Conservation (phyloP, 139 green algal species). For the Picochlorum sp. region DNA sequence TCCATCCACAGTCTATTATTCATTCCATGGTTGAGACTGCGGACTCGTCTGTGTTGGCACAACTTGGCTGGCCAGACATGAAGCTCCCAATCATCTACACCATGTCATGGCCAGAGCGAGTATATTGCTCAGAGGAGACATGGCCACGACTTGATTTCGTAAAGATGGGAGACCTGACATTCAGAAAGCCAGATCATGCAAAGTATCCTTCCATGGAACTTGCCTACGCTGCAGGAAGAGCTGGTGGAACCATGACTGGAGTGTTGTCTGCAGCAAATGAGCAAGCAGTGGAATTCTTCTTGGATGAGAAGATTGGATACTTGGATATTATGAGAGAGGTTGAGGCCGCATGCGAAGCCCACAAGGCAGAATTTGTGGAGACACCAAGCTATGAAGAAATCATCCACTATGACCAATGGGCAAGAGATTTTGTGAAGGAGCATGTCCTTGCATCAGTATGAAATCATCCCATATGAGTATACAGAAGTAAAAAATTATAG, state of each 20-base stretch:
- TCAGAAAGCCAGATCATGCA: slow-evolving; percentile 70
- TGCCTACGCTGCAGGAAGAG: slow-evolving; percentile 85
- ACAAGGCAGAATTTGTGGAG: slow-evolving; percentile 66
- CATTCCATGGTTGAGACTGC: slow-evolving; percentile 98
- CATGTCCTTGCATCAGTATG: slow-evolving; percentile 4
- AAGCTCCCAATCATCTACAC: slow-evolving; percentile 98
- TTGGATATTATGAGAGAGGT: slow-evolving; percentile 90
- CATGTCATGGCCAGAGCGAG: slow-evolving; percentile 90
- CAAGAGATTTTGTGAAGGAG: slow-evolving; percentile 47
- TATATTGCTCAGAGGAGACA: slow-evolving; percentile 71
- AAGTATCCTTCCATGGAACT: slow-evolving; percentile 97
- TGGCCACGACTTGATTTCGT: slow-evolving; percentile 91
- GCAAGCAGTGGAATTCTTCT: slow-evolving; percentile 93
- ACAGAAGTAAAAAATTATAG: no score
- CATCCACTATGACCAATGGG: slow-evolving; percentile 92
- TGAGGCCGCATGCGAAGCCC: slow-evolving; percentile 84
- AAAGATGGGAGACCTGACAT: slow-evolving; percentile 92
- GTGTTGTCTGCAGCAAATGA: slow-evolving; percentile 96
- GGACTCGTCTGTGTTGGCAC: slow-evolving; percentile 89
- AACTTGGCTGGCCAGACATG: slow-evolving; percentile 99
- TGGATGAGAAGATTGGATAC: slow-evolving; percentile 88
- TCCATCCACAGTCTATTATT: slow-evolving; percentile 99
- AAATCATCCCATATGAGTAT: not conserved
- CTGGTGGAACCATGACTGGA: slow-evolving; percentile 95
- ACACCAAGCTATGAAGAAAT: slow-evolving; percentile 85